Percentiles rank a stretch among this genome's conserved stretches.
These are phyloP conservation scores for Fusarium nodosum DNA, from an alignment of 2,329 filamentous ascomycete species.

Conservation along the genomic window DNA sequence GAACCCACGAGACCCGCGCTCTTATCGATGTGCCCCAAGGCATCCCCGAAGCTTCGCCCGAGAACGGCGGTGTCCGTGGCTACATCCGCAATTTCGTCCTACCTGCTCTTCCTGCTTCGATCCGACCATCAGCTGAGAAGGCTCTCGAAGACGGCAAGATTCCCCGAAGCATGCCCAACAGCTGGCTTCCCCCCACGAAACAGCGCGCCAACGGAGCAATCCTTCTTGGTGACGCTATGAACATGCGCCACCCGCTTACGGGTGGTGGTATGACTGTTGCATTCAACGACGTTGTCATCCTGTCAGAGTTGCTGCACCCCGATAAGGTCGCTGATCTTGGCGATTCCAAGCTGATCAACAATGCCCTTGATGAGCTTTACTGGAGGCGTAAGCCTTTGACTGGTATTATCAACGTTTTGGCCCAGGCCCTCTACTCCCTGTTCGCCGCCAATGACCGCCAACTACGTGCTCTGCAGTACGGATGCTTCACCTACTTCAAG, in stretches of 20 bases:
- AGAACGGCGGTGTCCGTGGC: conserved; percentile 84
- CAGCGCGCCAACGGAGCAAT: conserved; percentile 75
- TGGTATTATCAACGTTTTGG: conserved; percentile 96
- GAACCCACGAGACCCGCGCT: conserved; percentile 90
- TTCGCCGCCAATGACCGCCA: conserved; percentile 88
- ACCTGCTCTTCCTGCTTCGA: conserved; percentile 78
- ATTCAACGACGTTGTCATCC: conserved; percentile 88
- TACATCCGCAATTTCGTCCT: conserved; percentile 86
- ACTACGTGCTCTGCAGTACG: conserved; percentile 83
- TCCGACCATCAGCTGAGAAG: conserved; percentile 79
- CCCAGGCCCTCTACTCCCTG: conserved; percentile 89
- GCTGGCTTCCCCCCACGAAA: conserved; percentile 82
- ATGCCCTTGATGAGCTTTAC: conserved; percentile 82
- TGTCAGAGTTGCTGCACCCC: conserved; percentile 81
- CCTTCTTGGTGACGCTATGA: conserved; percentile 92
- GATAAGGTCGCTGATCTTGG: conserved; percentile 75
- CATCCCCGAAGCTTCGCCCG: conserved; percentile 77
- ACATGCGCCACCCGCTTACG: conserved; percentile 99
- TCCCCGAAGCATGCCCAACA: conserved; percentile 91
- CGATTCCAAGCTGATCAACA: conserved; percentile 74
- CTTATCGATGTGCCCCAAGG: conserved; percentile 89
- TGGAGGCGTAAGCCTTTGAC: conserved; percentile 87
- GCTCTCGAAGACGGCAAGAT: conserved; percentile 85
- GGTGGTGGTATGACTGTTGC: conserved; percentile 99
- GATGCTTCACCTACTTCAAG: conserved; percentile 95